phyloP scores from a whole-genome alignment of 257 asterid species.

The Dorcoceras hygrometricum region DNA sequence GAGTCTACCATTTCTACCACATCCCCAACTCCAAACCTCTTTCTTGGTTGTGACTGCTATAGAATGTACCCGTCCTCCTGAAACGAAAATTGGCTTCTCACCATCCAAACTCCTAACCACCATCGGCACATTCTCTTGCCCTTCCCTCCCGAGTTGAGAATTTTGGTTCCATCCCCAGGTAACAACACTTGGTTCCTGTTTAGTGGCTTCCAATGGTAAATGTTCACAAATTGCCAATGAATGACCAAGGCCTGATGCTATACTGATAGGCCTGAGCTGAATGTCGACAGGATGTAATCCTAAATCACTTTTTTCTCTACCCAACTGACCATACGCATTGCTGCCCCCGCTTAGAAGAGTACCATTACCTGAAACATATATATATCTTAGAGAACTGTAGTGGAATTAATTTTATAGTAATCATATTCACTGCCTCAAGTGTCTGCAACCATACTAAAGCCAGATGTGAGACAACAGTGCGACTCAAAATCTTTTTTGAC shows the following conservation, averaged over 20 bases:
- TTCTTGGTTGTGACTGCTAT: slow-evolving; percentile 51
- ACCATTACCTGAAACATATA: slow-evolving; percentile 60
- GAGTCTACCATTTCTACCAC: slow-evolving; percentile 89
- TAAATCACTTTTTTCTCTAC: slow-evolving; percentile 52
- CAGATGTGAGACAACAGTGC: neutral
- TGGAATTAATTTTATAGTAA: neutral
- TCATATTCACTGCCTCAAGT: neutral
- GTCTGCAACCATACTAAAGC: too few species aligned
- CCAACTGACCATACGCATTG: slow-evolving; percentile 80
- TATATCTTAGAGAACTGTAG: slow-evolving; percentile 1
- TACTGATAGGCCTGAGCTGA: slow-evolving; percentile 37
- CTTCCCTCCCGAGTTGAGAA: slow-evolving; percentile 80
- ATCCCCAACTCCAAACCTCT: slow-evolving; percentile 88
- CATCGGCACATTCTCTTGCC: slow-evolving; percentile 45
- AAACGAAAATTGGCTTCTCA: slow-evolving; percentile 47
- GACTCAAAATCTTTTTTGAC: too few species aligned
- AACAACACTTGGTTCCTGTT: slow-evolving; percentile 35
- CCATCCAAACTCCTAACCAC: slow-evolving; percentile 46
- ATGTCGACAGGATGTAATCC: slow-evolving; percentile 62
- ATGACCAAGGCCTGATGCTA: slow-evolving; percentile 89
- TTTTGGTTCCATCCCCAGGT: slow-evolving; percentile 96
- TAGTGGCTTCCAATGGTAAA: slow-evolving; percentile 25
- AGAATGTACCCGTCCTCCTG: slow-evolving; percentile 86
- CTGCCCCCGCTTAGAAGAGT: slow-evolving; percentile 83
- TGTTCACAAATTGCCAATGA: slow-evolving; percentile 67